Conservation (phyloP, 306 rosid genomes). For the Mucuna pruriens region DNA sequence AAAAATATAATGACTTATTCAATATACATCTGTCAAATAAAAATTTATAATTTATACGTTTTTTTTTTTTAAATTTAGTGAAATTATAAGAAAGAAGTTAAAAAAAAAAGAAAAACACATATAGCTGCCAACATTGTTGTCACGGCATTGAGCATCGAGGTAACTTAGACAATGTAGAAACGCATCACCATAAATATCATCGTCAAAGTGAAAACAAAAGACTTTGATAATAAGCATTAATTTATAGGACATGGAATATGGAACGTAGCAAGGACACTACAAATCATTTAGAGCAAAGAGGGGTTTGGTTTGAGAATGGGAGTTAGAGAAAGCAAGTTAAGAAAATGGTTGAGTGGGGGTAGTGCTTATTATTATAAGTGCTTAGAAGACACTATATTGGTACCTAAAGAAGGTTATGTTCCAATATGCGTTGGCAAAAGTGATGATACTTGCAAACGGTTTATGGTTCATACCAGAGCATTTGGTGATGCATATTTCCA, state of each 20-base stretch:
- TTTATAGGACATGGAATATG: neutral
- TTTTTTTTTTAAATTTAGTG: too few relatives aligned
- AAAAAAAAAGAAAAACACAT: neutral
- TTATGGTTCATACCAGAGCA: constrained; percentile 47
- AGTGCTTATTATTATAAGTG: constrained; percentile 9
- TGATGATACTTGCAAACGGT: constrained; percentile 35
- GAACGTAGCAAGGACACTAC: constrained; percentile 20
- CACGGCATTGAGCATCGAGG: constrained; percentile 31
- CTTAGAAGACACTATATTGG: constrained; percentile 16
- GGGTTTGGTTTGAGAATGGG: constrained; percentile 44
- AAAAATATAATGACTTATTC: too few relatives aligned
- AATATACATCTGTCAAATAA: too few relatives aligned
- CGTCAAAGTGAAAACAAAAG: neutral
- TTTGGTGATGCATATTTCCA: constrained; percentile 49
- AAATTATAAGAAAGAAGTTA: neutral
- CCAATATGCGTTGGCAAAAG: constrained; percentile 62
- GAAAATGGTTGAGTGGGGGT: constrained; percentile 30
- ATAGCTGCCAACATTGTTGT: constrained; percentile 30
- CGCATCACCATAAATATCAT: constrained; percentile 9
- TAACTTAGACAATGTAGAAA: neutral
- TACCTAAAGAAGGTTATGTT: constrained; percentile 55
- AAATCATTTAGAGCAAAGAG: neutral
- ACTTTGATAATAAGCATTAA: neutral
- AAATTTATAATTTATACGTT: too few relatives aligned
- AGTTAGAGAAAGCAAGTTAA: constrained; percentile 41